These are phyloP conservation scores for Pholiota microspora DNA, from an alignment of 768 basidiomycete species.

Conservation along the genomic window DNA sequence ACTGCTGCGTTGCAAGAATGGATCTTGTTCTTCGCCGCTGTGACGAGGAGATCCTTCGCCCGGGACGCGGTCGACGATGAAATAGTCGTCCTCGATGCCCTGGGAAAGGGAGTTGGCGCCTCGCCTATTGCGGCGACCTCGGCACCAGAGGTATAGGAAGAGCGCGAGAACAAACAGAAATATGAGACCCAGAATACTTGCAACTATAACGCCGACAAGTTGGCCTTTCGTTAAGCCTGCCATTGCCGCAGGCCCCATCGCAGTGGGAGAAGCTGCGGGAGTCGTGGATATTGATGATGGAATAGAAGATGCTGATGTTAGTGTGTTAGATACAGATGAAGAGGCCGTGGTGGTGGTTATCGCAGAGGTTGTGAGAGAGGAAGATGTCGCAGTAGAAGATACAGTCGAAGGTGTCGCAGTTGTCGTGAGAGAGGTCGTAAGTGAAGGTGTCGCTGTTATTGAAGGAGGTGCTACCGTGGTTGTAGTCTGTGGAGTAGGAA, in stretches of 20 bases:
- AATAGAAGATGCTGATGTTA: conserved; percentile 22
- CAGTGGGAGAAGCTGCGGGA: not conserved
- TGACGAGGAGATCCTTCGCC: conserved; percentile 70
- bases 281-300: conserved; percentile 14
- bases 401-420: conserved; percentile 30
- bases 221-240: conserved; percentile 35
- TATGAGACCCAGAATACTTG: conserved; percentile 57
- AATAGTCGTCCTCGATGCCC: conserved; percentile 34
- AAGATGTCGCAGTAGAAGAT: conserved; percentile 29
- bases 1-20: conserved; percentile 50
- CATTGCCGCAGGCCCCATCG: conserved; percentile 10
- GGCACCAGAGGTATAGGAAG: conserved; percentile 43
- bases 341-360: conserved; percentile 29
- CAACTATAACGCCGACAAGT: conserved; percentile 58
- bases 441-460: conserved; percentile 23
- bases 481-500: conserved; percentile 7
- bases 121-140: conserved; percentile 43
- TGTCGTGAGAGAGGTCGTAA: conserved; percentile 26
- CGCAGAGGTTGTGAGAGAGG: conserved; percentile 29
- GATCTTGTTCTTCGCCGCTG: conserved; percentile 68
- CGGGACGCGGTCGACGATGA: conserved; percentile 34
- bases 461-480: conserved; percentile 22
- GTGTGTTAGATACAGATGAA: conserved; percentile 20
- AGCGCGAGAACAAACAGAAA: conserved; percentile 53
- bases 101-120: conserved; percentile 31